A percentile compares a stretch with the other conserved stretches of the same genome.
Evolutionary conservation across 2,329 filamentous ascomycete genomes (phyloP).

Genomic region (Penicillium italicum): DNA sequence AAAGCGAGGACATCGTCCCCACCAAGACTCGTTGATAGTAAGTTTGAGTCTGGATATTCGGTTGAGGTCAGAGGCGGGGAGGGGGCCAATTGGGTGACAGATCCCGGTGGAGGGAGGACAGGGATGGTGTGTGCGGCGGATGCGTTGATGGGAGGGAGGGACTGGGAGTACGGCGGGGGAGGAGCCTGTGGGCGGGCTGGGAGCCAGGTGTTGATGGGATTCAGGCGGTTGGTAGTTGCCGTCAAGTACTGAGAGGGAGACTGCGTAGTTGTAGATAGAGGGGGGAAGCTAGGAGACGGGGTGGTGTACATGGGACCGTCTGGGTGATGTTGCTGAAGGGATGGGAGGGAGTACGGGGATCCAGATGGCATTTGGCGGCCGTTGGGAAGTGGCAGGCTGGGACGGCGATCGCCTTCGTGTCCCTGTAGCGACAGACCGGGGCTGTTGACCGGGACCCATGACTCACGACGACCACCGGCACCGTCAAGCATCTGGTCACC

Average conservation of each 20-base stretch:
- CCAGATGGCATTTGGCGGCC: constrained; percentile 33
- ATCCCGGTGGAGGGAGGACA: constrained; percentile 36
- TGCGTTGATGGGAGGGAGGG: constrained; percentile 38
- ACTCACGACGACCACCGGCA: constrained; percentile 37
- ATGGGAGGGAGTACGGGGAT: constrained; percentile 35
- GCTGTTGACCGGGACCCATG: constrained; percentile 42
- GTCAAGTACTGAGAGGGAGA: constrained; percentile 29
- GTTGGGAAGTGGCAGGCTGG: constrained; percentile 39
- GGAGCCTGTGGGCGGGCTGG: constrained; percentile 31
- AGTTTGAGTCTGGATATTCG: constrained; percentile 22
- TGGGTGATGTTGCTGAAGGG: constrained; percentile 35
- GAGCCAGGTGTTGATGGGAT: constrained; percentile 41
- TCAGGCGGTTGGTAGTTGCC: constrained; percentile 34
- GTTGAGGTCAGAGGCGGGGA: constrained; percentile 33
- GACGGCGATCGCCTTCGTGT: constrained; percentile 36
- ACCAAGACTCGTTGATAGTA: constrained; percentile 35
- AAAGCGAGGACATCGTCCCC: constrained; percentile 40
- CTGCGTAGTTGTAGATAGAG: constrained; percentile 27
- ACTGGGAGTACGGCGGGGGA: constrained; percentile 37
- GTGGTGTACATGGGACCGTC: constrained; percentile 31
- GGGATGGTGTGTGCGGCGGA: constrained; percentile 31
- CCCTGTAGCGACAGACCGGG: constrained; percentile 31
- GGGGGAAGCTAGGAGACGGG: constrained; percentile 33
- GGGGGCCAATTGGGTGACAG: constrained; percentile 29
- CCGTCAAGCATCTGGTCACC: constrained; percentile 31